Base-by-base conservation (phyloP, 2,329 filamentous ascomycete genomes). In the Lasiodiplodia gonubiensis region DNA sequence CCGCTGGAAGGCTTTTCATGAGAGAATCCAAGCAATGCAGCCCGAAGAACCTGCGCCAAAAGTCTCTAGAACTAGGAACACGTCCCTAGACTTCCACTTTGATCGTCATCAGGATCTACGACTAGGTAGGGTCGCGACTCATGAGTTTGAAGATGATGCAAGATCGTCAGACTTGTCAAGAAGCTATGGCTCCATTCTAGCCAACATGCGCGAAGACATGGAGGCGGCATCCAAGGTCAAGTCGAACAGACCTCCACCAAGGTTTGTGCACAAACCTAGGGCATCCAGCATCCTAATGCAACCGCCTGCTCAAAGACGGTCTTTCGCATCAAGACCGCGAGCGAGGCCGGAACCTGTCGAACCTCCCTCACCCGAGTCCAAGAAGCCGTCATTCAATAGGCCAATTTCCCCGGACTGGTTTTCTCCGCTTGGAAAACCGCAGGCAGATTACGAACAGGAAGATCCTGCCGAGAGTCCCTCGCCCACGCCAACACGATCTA, bases 1-100 rank as follows among this genome's bases (percentile, higher is more conserved):
- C 64, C 89, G 86, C 76, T 97, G 93, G 93, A 86, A 90, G 71
- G 83, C 82, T n/a, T 92, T 93, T 69, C 80, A 81, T 83, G 86
- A 69, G 79, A 82, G 70, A 59, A 61, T 78, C 39, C 70, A 67
- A 37, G 54, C 46, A 10, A 53, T 54, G 42, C 35, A 23, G 1
- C 39, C 69, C 2, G 33, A 65, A 4, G 55, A 70, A 54, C 48
- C 73, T 75, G 27, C 51, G 2, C 42, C 67, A 37, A 14, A 49
- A 18, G 33, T 48, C 30, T 12, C 59, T 2, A 51, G 16, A 23
- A 10, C 42, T n/a, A 63, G 30, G 25, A 63, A 37, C n/a, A 25
- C 67, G 14, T 49, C 37, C 2, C 4, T 53, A 5, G 72, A 74
- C 11, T 71, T 77, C 64, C 73, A 65, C 10, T 80, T 80, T 52